Percentiles rank a stretch among this genome's conserved stretches.
Conservation (phyloP, 2,329 filamentous ascomycete species). For the Penicillium sp. region DNA sequence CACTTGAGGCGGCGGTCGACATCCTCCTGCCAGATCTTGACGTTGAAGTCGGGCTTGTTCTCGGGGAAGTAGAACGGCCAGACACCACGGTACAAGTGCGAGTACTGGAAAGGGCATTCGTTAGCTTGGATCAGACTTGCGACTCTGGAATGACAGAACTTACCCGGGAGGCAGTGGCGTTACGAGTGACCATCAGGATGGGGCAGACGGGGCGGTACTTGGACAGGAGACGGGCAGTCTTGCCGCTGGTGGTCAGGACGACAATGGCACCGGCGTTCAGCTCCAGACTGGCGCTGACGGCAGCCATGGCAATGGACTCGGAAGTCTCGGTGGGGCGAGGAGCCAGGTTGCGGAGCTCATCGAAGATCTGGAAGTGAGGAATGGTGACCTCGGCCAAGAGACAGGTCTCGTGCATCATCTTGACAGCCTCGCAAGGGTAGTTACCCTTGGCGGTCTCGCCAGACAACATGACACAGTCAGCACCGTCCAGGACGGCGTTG, state of each 20-base stretch:
- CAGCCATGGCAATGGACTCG: conserved; percentile 96
- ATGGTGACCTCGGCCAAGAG: conserved; percentile 96
- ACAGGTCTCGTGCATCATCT: conserved; percentile 98
- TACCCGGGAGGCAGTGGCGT: conserved; percentile 72
- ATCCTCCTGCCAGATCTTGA: conserved; percentile 97
- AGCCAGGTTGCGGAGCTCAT: conserved; percentile 85
- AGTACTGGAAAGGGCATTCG: conserved; percentile 58
- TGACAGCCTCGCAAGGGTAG: conserved; percentile 90
- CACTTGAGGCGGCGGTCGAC: conserved; percentile 97
- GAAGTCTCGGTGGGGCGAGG: conserved; percentile 81
- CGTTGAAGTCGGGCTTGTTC: conserved; percentile 89
- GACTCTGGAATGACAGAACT: conserved; percentile 30
- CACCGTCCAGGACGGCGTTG: conserved; percentile 95
- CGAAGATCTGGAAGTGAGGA: conserved; percentile 93
- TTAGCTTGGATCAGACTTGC: conserved; percentile 14
- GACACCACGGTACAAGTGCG: conserved; percentile 94
- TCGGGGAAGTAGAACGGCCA: conserved; percentile 96
- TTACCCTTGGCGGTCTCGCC: conserved; percentile 98
- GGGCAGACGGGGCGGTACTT: conserved; percentile 99
- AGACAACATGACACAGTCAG: conserved; percentile 99
- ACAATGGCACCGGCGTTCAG: conserved; percentile 96
- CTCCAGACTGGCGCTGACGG: conserved; percentile 92
- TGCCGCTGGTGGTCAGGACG: conserved; percentile 90
- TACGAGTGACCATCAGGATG: conserved; percentile 98
- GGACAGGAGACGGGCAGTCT: conserved; percentile 90